A percentile compares a stretch with the other conserved stretches of the same genome.
Conservation (phyloP, 176 grass and related monocot genomes). For the Oryza longistaminata region DNA sequence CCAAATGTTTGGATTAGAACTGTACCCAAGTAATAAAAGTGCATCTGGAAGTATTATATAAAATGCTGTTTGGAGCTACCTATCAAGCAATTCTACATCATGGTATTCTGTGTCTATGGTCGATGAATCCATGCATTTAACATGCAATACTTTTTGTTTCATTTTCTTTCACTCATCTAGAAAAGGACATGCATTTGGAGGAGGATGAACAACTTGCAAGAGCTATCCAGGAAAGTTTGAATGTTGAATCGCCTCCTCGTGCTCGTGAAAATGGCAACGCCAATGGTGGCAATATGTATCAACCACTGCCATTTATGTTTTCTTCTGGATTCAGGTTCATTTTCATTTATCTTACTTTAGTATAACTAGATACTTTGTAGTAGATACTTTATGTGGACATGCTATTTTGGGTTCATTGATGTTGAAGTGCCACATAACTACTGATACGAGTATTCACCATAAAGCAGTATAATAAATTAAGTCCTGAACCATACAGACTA, state of each 20-base stretch:
- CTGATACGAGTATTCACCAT: not conserved
- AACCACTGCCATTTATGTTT: constrained; percentile 59
- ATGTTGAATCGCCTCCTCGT: constrained; percentile 65
- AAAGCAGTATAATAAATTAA: constrained; percentile 23
- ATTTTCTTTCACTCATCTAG: constrained; percentile 50
- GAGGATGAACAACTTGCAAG: constrained; percentile 97
- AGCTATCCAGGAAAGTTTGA: constrained; percentile 96
- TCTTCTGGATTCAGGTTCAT: constrained; percentile 85
- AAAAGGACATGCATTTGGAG: constrained; percentile 70
- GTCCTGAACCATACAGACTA: constrained; percentile 1
- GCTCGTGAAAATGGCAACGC: constrained; percentile 44
- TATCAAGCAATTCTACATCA: not conserved
- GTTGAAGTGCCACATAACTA: constrained; percentile 28
- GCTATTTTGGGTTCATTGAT: constrained; percentile 4
- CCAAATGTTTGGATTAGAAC: constrained; percentile 17
- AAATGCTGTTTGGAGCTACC: not conserved
- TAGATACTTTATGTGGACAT: constrained; percentile 19
- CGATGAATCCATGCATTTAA: constrained; percentile 16
- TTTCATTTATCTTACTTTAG: constrained; percentile 16
- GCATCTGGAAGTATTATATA: constrained; percentile 22
- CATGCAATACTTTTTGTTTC: constrained; percentile 14
- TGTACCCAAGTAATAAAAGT: not conserved
- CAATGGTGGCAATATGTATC: constrained; percentile 59
- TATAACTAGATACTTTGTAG: not conserved
- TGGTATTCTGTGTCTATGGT: not conserved